phyloP scores from a whole-genome alignment of 306 rosid genomes.

The Casuarina cunninghamiana region DNA sequence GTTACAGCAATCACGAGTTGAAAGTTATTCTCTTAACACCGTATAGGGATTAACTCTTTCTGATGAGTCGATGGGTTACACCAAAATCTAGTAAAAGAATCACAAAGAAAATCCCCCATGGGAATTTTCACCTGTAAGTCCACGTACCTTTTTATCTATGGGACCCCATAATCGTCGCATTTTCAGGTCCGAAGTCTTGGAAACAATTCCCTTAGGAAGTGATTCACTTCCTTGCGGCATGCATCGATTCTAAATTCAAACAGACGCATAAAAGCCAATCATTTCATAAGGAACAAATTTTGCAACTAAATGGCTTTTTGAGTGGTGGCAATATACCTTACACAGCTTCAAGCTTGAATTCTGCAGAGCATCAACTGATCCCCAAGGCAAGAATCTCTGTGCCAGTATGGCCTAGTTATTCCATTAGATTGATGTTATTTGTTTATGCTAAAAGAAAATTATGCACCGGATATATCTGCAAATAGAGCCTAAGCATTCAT shows the following conservation, averaged over 20 bases:
- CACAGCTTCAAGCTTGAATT: slow-evolving; percentile 10
- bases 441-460: not conserved
- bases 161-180: slow-evolving; percentile 45
- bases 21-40: too few species aligned
- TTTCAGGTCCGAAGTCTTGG: slow-evolving; percentile 40
- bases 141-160: not conserved
- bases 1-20: too few species aligned
- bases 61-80: too few species aligned
- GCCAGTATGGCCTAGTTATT: not conserved
- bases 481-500: not conserved
- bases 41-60: too few species aligned
- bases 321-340: slow-evolving; percentile 27
- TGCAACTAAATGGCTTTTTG: not conserved
- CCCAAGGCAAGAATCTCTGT: slow-evolving; percentile 29
- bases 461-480: not conserved
- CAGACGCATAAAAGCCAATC: not conserved
- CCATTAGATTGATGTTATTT: not conserved
- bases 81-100: not conserved
- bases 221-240: slow-evolving; percentile 27
- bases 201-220: slow-evolving; percentile 43
- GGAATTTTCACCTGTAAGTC: not conserved
- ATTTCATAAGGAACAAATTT: not conserved
- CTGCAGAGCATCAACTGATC: slow-evolving; percentile 18
- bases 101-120: too few species aligned
- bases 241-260: slow-evolving; percentile 18